phyloP scores from a whole-genome alignment of 495 filamentous ascomycete genomes.

The Aspergillus conjunctus region DNA sequence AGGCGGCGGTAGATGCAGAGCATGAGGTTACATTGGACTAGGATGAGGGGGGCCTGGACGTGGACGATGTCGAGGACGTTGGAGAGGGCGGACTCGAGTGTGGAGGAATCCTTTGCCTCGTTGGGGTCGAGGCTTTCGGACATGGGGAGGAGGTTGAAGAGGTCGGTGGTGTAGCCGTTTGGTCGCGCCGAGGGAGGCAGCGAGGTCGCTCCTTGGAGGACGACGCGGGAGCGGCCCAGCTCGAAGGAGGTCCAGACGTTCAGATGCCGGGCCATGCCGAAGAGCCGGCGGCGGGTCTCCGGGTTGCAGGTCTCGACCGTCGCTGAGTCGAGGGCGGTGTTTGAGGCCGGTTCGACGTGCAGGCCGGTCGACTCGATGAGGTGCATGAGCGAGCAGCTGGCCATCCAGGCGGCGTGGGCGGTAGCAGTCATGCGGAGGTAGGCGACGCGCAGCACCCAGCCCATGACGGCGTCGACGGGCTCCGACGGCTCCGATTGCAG shows the following conservation, averaged over 20 bases:
- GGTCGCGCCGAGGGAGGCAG: constrained; percentile 28
- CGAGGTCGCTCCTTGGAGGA: constrained; percentile 45
- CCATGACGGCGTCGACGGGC: constrained; percentile 46
- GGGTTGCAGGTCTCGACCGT: constrained; percentile 31
- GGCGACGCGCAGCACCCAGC: constrained; percentile 54
- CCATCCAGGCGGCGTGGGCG: constrained; percentile 58
- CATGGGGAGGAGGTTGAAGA: constrained; percentile 48
- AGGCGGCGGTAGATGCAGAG: constrained; percentile 56
- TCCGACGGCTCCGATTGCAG: constrained; percentile 35
- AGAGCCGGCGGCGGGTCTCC: constrained; percentile 47
- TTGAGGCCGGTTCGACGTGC: constrained; percentile 45
- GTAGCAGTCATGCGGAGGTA: constrained; percentile 56
- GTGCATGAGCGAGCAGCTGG: constrained; percentile 57
- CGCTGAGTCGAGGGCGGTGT: constrained; percentile 20
- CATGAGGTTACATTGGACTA: constrained; percentile 54
- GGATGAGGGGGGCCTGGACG: constrained; percentile 39
- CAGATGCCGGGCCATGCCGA: constrained; percentile 53
- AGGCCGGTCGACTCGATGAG: constrained; percentile 56
- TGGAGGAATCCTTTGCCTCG: constrained; percentile 34
- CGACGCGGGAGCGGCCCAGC: constrained; percentile 53
- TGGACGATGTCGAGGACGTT: constrained; percentile 43
- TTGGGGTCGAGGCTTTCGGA: constrained; percentile 50
- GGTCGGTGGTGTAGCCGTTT: constrained; percentile 30
- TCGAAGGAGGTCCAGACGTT: constrained; percentile 58
- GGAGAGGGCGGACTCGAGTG: constrained; percentile 41